A percentile compares a stretch with the other conserved stretches of the same genome.
Conservation (phyloP, 2,329 filamentous ascomycete species). For the Alternaria arborescens region DNA sequence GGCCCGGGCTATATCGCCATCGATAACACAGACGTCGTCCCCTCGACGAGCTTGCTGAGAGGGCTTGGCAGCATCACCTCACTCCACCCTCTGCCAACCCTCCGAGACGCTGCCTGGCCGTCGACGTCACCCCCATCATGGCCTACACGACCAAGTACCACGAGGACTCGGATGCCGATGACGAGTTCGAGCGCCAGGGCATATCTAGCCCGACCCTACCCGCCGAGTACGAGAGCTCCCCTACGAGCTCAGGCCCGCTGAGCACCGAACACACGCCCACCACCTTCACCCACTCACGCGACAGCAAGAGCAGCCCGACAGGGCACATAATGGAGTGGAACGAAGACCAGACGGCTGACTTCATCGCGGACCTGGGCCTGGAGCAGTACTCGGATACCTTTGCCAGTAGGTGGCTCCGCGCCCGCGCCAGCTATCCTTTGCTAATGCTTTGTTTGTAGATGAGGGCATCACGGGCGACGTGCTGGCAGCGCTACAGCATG, state of each 20-base stretch:
- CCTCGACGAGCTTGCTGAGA: constrained; percentile 27
- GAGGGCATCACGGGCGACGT: constrained; percentile 95
- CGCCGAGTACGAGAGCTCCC: constrained; percentile 72
- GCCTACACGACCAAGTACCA: constrained; percentile 67
- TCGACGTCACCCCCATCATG: constrained; percentile 33
- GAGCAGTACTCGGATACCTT: constrained; percentile 84
- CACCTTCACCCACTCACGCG: constrained; percentile 72
- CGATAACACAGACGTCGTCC: constrained; percentile 26
- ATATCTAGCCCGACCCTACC: constrained; percentile 69
- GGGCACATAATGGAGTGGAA: constrained; percentile 83
- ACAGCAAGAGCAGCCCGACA: constrained; percentile 73
- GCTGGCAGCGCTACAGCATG: constrained; percentile 85
- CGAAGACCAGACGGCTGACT: constrained; percentile 88
- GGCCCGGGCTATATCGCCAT: constrained; percentile 22
- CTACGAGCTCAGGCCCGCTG: constrained; percentile 75
- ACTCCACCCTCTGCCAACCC: constrained; percentile 19
- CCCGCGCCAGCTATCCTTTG: not conserved
- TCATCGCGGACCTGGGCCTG: constrained; percentile 80
- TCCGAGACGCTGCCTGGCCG: constrained; percentile 9
- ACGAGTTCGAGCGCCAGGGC: constrained; percentile 81
- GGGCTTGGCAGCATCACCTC: constrained; percentile 37
- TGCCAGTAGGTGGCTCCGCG: constrained; percentile 70
- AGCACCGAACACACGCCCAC: constrained; percentile 81
- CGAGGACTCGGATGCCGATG: constrained; percentile 76
- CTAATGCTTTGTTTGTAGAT: constrained; percentile 63